phyloP scores from a whole-genome alignment of 2,329 filamentous ascomycete species.

The Dryadomyces quercivorus region DNA sequence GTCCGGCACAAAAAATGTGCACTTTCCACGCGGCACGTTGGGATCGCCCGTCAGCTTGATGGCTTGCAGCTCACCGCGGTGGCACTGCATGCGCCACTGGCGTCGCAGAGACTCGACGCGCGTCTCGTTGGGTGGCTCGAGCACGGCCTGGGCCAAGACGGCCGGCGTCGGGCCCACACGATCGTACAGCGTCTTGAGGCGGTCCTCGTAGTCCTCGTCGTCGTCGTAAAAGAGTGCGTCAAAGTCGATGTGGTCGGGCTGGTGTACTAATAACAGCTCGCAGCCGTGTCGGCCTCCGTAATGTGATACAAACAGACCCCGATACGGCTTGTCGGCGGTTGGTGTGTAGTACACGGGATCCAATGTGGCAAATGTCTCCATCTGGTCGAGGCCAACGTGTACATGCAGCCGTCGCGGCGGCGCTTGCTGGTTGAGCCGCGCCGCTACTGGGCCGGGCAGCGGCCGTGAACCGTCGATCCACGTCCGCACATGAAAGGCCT shows the following conservation, averaged over 20 bases:
- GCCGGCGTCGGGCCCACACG: no score
- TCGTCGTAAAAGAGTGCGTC: not conserved
- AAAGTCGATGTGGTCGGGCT: conserved; percentile 37
- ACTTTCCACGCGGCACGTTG: conserved; percentile 78
- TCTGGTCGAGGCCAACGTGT: conserved; percentile 24
- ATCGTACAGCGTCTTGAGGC: not conserved
- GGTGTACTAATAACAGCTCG: conserved; percentile 75
- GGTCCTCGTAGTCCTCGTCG: not conserved
- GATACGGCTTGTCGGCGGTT: conserved; percentile 66
- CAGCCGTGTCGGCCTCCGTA: conserved; percentile 78
- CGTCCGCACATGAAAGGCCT: conserved; percentile 60
- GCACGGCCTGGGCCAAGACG: conserved; percentile 11
- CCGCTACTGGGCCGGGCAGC: not conserved
- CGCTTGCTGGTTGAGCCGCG: conserved; percentile 8
- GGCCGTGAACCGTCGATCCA: conserved; percentile 54
- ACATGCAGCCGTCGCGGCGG: not conserved
- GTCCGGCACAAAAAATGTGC: conserved; percentile 69
- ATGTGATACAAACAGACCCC: conserved; percentile 87
- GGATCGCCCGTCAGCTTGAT: conserved; percentile 88
- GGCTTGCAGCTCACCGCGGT: conserved; percentile 61
- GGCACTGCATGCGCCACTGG: conserved; percentile 33
- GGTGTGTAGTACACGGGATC: conserved; percentile 67
- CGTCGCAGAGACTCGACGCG: conserved; percentile 32
- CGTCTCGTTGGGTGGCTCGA: conserved; percentile 24
- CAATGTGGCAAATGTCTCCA: conserved; percentile 58